Evolutionary conservation across 495 filamentous ascomycete genomes (phyloP).

Genomic region (Talaromyces proteolyticus): DNA sequence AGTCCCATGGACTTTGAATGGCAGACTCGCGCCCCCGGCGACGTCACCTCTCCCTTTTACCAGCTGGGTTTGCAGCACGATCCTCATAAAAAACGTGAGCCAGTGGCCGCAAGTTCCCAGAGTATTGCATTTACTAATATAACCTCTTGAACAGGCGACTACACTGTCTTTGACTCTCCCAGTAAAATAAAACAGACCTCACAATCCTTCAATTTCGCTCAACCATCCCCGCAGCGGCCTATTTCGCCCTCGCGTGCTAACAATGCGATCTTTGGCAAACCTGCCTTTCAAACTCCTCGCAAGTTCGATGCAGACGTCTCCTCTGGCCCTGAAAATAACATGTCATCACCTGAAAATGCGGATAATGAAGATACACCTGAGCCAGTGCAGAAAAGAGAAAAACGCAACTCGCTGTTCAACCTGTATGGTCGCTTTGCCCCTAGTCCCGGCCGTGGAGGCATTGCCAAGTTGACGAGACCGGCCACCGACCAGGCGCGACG

Average conservation of each 20-base stretch:
- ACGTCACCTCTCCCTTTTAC: slow-evolving; percentile 53
- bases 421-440: slow-evolving; percentile 40
- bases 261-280: slow-evolving; percentile 52
- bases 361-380: slow-evolving; percentile 70
- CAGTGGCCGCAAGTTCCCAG: background rate
- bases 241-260: slow-evolving; percentile 18
- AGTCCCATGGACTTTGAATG: slow-evolving; percentile 69
- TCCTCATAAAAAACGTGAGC: slow-evolving; percentile 46
- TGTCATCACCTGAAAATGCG: slow-evolving; percentile 66
- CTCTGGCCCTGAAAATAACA: slow-evolving; percentile 73
- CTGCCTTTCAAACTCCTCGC: slow-evolving; percentile 74
- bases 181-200: slow-evolving; percentile 30
- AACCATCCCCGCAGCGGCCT: slow-evolving; percentile 20
- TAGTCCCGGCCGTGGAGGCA: slow-evolving; percentile 53
- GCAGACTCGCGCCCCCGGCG: slow-evolving; percentile 50
- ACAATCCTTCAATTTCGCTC: slow-evolving; percentile 38
- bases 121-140: slow-evolving; percentile 8
- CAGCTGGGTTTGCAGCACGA: slow-evolving; percentile 41
- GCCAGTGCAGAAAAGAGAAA: slow-evolving; percentile 32
- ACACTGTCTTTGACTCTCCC: slow-evolving; percentile 47
- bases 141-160: slow-evolving; percentile 31
- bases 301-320: slow-evolving; percentile 67
- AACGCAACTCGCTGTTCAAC: slow-evolving; percentile 38
- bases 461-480: slow-evolving; percentile 46
- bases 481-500: slow-evolving; percentile 45